A percentile compares a stretch with the other conserved stretches of the same genome.
Conservation (phyloP, 2,329 filamentous ascomycete genomes). For the Colletotrichum kahawae region DNA sequence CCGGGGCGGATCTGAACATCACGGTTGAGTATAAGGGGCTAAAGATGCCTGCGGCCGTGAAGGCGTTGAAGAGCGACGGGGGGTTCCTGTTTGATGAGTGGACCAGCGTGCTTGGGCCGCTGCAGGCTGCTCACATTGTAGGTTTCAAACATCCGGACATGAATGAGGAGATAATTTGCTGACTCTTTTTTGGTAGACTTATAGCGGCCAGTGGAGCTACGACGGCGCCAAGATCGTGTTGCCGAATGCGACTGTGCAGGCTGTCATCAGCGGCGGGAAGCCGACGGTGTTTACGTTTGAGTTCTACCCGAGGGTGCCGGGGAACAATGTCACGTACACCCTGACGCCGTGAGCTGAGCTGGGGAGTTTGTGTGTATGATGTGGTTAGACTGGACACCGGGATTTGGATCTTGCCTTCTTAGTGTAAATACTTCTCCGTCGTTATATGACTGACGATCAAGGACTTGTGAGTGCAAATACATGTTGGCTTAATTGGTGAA, state of each 20-base stretch:
- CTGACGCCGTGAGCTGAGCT: neutral
- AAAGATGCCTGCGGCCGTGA: constrained; percentile 53
- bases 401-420: neutral
- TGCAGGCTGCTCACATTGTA: constrained; percentile 53
- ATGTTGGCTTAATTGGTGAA: too few species aligned
- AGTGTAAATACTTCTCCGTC: neutral
- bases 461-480: too few species aligned
- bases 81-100: constrained; percentile 59
- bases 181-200: constrained; percentile 39
- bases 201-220: constrained; percentile 56
- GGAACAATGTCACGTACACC: constrained; percentile 54
- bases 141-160: constrained; percentile 1
- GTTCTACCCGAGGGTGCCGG: constrained; percentile 56
- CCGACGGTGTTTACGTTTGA: constrained; percentile 57
- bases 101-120: constrained; percentile 56
- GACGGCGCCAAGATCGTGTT: constrained; percentile 51
- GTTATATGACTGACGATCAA: too few species aligned
- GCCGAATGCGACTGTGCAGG: constrained; percentile 46
- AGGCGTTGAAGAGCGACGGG: constrained; percentile 52
- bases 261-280: constrained; percentile 48
- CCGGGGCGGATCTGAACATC: constrained; percentile 45
- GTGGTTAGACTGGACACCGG: neutral
- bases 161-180: neutral
- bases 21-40: constrained; percentile 58
- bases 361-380: neutral